phyloP scores from a whole-genome alignment of 1,139 yeast genomes.

The Starmera stellimalicola region DNA sequence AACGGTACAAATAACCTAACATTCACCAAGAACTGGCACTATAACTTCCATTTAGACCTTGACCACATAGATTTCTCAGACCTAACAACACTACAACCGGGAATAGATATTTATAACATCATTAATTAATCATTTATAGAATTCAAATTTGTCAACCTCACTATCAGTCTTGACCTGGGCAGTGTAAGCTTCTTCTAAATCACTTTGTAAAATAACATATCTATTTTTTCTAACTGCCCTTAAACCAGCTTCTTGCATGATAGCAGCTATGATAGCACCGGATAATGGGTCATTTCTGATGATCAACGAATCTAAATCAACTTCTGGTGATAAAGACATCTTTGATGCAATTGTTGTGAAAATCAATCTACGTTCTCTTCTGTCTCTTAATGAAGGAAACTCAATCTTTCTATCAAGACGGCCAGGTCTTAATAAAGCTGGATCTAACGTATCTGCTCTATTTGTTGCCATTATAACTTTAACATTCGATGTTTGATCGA shows the following conservation, averaged over 20 bases:
- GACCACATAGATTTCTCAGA: constrained; percentile 55
- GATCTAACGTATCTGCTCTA: constrained; percentile 96
- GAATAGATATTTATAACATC: constrained; percentile 27
- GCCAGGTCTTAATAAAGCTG: constrained; percentile 95
- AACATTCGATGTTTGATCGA: constrained; percentile 90
- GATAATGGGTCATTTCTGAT: constrained; percentile 94
- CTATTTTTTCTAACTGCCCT: constrained; percentile 97
- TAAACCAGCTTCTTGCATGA: constrained; percentile 99
- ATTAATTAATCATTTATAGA: constrained; percentile 55
- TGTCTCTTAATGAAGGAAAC: constrained; percentile 89
- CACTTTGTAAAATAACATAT: constrained; percentile 90
- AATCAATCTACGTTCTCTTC: constrained; percentile 95
- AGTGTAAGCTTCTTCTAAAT: constrained; percentile 95
- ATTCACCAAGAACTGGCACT: constrained; percentile 32
- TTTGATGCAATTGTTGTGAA: constrained; percentile 94
- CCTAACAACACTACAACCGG: constrained; percentile 42
- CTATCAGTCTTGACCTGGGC: constrained; percentile 92
- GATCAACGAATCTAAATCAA: constrained; percentile 87
- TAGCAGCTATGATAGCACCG: constrained; percentile 97
- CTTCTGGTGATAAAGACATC: constrained; percentile 98
- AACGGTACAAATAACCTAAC: constrained; percentile 5
- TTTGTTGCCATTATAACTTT: constrained; percentile 99
- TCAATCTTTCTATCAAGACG: constrained; percentile 97
- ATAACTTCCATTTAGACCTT: constrained; percentile 45
- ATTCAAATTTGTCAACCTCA: constrained; percentile 95